Evolutionary conservation across 208 protist species (phyloP).

Genomic region (Leishmania lainsoni): DNA sequence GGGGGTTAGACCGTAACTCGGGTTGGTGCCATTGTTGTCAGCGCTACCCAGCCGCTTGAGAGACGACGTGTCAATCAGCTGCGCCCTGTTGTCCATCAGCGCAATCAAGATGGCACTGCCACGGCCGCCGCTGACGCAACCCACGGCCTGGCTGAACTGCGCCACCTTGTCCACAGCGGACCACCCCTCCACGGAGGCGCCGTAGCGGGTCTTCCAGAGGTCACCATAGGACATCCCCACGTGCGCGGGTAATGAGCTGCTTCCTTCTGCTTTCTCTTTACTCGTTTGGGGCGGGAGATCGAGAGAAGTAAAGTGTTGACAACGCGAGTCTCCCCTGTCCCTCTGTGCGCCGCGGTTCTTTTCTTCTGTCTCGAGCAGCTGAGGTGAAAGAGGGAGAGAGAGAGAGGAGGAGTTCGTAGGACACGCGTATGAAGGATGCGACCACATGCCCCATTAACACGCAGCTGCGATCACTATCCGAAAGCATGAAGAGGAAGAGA

Average conservation of each 20-base stretch:
- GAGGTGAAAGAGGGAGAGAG: neutral
- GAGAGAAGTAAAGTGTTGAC: neutral
- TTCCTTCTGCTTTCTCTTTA: neutral
- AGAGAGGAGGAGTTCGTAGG: neutral
- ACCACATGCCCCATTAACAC: neutral
- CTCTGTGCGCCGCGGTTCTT: neutral
- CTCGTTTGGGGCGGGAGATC: neutral
- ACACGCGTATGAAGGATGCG: no score
- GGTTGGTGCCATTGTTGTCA: neutral
- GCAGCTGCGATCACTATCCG: neutral
- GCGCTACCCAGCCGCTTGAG: neutral
- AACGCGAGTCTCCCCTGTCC: neutral
- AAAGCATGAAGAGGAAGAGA: neutral
- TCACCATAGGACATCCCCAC: conserved; percentile 6
- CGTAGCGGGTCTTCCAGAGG: conserved; percentile 16
- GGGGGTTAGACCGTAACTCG: neutral
- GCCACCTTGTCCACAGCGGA: conserved; percentile 76
- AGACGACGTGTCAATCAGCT: conserved; percentile 16
- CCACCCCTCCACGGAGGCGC: conserved; percentile 50
- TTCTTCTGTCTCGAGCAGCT: neutral
- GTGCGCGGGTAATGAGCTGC: neutral
- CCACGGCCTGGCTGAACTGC: conserved; percentile 79
- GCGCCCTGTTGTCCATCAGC: conserved; percentile 22
- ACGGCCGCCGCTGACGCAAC: conserved; percentile 59
- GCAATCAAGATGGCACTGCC: conserved; percentile 78